phyloP scores from a whole-genome alignment of 192 early-diverging fungal genomes.

The Spinellus fusiger region DNA sequence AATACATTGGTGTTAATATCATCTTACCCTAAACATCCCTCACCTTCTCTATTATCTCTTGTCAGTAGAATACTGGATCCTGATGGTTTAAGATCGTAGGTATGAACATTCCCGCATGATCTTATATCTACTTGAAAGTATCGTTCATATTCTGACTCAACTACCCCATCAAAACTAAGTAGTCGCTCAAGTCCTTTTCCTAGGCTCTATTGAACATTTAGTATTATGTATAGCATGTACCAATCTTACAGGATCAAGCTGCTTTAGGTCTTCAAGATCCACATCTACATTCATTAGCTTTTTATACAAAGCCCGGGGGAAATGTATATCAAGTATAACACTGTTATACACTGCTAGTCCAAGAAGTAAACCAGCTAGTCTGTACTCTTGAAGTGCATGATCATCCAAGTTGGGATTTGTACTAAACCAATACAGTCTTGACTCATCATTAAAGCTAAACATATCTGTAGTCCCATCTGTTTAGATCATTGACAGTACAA shows the following conservation, averaged over 20 bases:
- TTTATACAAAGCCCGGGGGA: slow-evolving; percentile 82
- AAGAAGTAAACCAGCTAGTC: slow-evolving; percentile 80
- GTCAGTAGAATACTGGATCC: slow-evolving; percentile 63
- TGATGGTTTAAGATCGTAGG: slow-evolving; percentile 60
- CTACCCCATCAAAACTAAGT: slow-evolving; percentile 58
- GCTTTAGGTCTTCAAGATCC: slow-evolving; percentile 66
- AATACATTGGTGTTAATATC: too few species aligned
- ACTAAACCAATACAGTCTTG: slow-evolving; percentile 81
- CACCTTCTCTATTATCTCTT: slow-evolving; percentile 59
- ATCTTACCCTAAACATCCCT: slow-evolving; percentile 1
- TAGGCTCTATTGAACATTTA: slow-evolving; percentile 40
- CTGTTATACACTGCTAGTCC: slow-evolving; percentile 91
- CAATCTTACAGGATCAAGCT: slow-evolving; percentile 61
- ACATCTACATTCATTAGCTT: slow-evolving; percentile 69
- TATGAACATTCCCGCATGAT: slow-evolving; percentile 51
- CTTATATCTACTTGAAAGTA: slow-evolving; percentile 79
- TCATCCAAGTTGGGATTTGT: slow-evolving; percentile 44
- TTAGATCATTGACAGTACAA: neutral
- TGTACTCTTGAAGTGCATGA: slow-evolving; percentile 68
- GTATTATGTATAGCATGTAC: neutral
- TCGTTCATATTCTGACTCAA: slow-evolving; percentile 70
- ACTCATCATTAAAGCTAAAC: slow-evolving; percentile 78
- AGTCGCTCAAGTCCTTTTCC: slow-evolving; percentile 72
- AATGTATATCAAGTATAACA: slow-evolving; percentile 87
- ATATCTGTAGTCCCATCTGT: slow-evolving; percentile 37